Percentiles rank a stretch among this genome's conserved stretches.
Conservation (phyloP, 2,329 filamentous ascomycete species). For the Coniella lustricola region DNA sequence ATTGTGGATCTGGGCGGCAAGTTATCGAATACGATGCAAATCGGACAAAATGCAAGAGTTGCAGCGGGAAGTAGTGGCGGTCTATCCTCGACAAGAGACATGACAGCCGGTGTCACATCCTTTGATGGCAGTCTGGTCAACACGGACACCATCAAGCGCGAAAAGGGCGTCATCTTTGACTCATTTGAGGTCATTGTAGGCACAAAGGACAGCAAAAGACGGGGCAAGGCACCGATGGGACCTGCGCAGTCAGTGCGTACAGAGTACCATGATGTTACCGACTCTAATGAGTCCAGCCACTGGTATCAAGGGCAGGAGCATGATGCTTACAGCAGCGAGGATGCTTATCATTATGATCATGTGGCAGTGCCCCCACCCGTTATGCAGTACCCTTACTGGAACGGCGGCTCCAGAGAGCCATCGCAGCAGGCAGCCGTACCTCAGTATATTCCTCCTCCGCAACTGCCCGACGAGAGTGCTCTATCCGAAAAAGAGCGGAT, state of each 20-base stretch:
- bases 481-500: conserved; percentile 78
- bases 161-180: conserved; percentile 86
- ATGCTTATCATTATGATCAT: conserved; percentile 16
- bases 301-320: conserved; percentile 17
- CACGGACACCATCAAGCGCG: conserved; percentile 75
- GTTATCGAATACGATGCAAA: conserved; percentile 64
- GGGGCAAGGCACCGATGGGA: conserved; percentile 27
- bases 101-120: conserved; percentile 23
- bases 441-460: conserved; percentile 51
- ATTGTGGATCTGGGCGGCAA: conserved; percentile 89
- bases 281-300: conserved; percentile 19
- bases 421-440: conserved; percentile 33
- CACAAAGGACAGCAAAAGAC: conserved; percentile 66
- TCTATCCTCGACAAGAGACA: conserved; percentile 12
- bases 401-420: conserved; percentile 24
- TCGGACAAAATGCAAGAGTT: conserved; percentile 46
- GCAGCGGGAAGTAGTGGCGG: conserved; percentile 29
- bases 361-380: conserved; percentile 16
- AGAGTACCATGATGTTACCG: conserved; percentile 19
- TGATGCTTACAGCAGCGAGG: conserved; percentile 15
- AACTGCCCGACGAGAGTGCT: conserved; percentile 50
- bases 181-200: conserved; percentile 83
- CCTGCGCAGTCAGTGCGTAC: conserved; percentile 18
- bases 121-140: conserved; percentile 67
- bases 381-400: conserved; percentile 27